Base-by-base conservation (phyloP, 768 basidiomycete species). In the Aureoboletus auriporus region DNA sequence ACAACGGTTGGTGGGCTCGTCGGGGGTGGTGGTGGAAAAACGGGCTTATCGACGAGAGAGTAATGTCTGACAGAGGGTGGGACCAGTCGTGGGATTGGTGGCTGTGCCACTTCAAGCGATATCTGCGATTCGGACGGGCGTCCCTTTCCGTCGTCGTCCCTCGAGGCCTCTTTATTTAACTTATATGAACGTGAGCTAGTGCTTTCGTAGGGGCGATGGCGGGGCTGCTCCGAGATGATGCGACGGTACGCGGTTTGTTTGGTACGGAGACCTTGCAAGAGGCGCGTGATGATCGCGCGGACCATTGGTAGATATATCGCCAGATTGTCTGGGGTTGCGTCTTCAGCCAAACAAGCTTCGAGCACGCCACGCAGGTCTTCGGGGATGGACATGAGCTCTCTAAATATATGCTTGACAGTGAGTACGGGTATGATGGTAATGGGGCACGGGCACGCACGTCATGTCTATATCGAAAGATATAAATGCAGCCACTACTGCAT, bases 171-270 rank as follows among this genome's bases (percentile, higher is more conserved):
- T 23, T 23, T 23, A 23, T 23, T 4, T 2, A 4, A 23, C 43
- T 69, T 77, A 14, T 81, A 82, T 9, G 79, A 75, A 30, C 82
- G 78, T 46, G 78, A 83, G 39, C 78, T 81, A 7, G 73, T 71
- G 52, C 82, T 76, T 10, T 80, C 78, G 44, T 78, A 76, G 8
- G 84, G 78, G 4, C 71, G 67, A 39, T 68, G 66, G 50, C 73
- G 73, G 44, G 52, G 73, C 48, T 78, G 75, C 51, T 87, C 83
- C 27, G 83, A 79, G 26, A 84, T 76, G 50, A 86, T 78, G 55
- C 82, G 79, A 20, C 92, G 83, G 68, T 95, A 96, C 54, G 83
- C 75, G 34, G 87, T 83, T 69, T 99, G 95, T 67, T 97, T 97
- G 42, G 72, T 79, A 43, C 94, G 87, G n/a, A 99, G 75, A 12